A percentile compares a stretch with the other conserved stretches of the same genome.
phyloP scores from a whole-genome alignment of 2,329 filamentous ascomycete species.

The Botryosphaeria dothidea region DNA sequence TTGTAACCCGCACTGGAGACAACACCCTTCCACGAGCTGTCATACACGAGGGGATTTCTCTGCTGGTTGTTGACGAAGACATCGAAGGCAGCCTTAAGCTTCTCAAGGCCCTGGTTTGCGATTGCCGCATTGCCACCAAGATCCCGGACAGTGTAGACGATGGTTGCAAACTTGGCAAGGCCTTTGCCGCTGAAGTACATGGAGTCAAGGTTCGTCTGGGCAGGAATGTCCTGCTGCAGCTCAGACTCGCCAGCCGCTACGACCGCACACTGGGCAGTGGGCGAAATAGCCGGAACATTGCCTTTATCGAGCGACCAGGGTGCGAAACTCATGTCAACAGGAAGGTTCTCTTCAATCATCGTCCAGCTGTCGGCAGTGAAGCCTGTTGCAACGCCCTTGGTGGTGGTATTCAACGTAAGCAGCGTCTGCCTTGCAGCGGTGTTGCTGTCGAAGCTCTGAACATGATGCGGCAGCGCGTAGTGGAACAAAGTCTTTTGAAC shows the following conservation, averaged over 20 bases:
- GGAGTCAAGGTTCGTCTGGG: conserved; percentile 76
- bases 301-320: conserved; percentile 67
- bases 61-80: conserved; percentile 50
- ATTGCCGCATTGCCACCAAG: conserved; percentile 61
- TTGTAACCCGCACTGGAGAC: conserved; percentile 78
- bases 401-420: conserved; percentile 74
- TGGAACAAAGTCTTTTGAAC: conserved; percentile 65
- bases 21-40: conserved; percentile 73
- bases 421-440: conserved; percentile 53
- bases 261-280: conserved; percentile 59
- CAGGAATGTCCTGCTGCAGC: conserved; percentile 71
- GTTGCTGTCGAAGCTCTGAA: conserved; percentile 68
- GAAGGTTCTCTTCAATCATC: conserved; percentile 71
- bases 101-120: conserved; percentile 53
- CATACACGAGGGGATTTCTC: conserved; percentile 58
- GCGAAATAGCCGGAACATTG: conserved; percentile 44
- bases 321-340: conserved; percentile 72
- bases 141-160: conserved; percentile 51
- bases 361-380: conserved; percentile 58
- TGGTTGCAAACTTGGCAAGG: conserved; percentile 46
- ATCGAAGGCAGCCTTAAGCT: conserved; percentile 52
- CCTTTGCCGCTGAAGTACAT: conserved; percentile 60
- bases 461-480: conserved; percentile 88
- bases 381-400: conserved; percentile 79
- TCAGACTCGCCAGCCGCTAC: conserved; percentile 66